Base-by-base conservation (phyloP, 495 filamentous ascomycete genomes). In the Aspergillus haitiensis region DNA sequence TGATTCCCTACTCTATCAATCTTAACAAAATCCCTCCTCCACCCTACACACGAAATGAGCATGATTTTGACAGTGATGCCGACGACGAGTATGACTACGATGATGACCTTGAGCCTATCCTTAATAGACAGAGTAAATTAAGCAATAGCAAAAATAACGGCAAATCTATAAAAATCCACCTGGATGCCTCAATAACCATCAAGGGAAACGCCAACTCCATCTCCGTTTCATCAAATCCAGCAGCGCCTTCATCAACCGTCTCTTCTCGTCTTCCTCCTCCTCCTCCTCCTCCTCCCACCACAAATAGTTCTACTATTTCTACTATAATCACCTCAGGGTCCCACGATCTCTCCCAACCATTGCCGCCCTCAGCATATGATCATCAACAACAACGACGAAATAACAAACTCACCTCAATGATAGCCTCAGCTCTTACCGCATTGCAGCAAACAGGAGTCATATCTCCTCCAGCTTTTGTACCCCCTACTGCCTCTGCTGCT, bases 151-250 rank as follows among this genome's bases (percentile, higher is more conserved):
- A 16, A 18, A 55, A 13, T 36, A 55, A 21, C 5, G 31, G 2
- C 47, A 13, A 56, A 32, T 21, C 64, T 1, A 61, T 72, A 35
- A 69, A 60, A 11, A 76, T 79, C 51, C 56, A 64, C 36, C 70
- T 80, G 49, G 71, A 78, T 53, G 60, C 65, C 13, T 72, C 73
- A 7, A 76, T 78, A 62, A 62, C 52, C 35, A 58, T 79, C 10
- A 52, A 53, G 6, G 76, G 77, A 10, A 62, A 74, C 44, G 61
- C 54, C 15, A 80, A 75, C 62, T 67, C 54, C 6, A 54, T 78
- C 35, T 42, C 62, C 18, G 51, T 79, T 18, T 53, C 75, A 7
- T 65, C 56, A 45, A 15, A 6, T 15, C 54, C 49, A 36, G n/a
- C 6, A 31, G 13, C 51, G n/a, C 35, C 39, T 9, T 12, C 37